Evolutionary conservation across 148 eudicot genomes (phyloP), one percentile per base, ranked within the genome.

Genomic region (Fagopyrum tataricum): DNA sequence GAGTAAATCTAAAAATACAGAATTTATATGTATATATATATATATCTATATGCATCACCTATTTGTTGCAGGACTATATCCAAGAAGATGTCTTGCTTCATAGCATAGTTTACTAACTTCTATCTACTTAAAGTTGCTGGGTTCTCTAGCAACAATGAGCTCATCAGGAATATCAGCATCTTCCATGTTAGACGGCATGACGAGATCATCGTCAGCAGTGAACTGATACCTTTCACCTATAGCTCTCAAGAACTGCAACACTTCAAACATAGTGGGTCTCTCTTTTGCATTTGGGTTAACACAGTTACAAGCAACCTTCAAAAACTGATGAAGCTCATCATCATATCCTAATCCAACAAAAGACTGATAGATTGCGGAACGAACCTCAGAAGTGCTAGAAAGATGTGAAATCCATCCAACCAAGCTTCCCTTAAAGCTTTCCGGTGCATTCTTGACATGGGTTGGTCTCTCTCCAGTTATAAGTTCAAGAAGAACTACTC

Each of bases 251-350:
- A 85, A 70, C 42, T 85, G 85, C 47, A 80, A 78, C 44, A 85
- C 85, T 76, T 85, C 88, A 76, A 85, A 82, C 88, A 85, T 85
- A 44, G 84, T 78, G 46, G 88, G 85, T 56, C 88, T 79, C 74
- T 85, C 85, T 62, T 82, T 85, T 8, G 84, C 80, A 40, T 12
- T 64, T 26, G 56, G 52, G 14, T 78, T 70, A n/a, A 82, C 85
- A 73, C 85, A 85, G 14, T 78, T 82, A 56, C 81, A 74, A 42
- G 85, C 88, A 42, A 85, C 73, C 53, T 44, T 82, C 13, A 82
- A 67, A 67, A 80, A 82, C 58, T 82, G 88, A 49, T 69, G 37
- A 17, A 85, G 80, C 77, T 85, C 88, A 2, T 77, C 59, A 14
- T 85, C 88, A 24, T 74, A 72, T 23, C 85, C 85, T 26, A 74